A percentile compares a stretch with the other conserved stretches of the same genome.
Evolutionary conservation across 768 basidiomycete genomes (phyloP).

Genomic region (Psilocybe tampanensis): DNA sequence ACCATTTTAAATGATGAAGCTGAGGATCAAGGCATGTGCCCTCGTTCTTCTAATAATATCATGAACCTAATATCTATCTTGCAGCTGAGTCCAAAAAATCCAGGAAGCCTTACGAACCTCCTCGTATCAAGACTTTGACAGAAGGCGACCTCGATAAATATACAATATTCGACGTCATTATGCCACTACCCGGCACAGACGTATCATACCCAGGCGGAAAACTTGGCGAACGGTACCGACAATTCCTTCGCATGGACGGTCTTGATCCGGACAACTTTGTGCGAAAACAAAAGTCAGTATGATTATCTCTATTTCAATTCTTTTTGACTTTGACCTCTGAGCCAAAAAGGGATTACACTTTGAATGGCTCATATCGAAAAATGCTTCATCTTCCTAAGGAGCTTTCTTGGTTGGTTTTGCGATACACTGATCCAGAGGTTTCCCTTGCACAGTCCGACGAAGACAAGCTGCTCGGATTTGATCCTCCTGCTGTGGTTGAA

Average conservation of each 20-base stretch:
- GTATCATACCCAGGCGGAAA: constrained; percentile 89
- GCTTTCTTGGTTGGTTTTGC: constrained; percentile 78
- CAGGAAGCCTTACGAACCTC: constrained; percentile 62
- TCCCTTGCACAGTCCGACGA: constrained; percentile 94
- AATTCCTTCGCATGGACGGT: constrained; percentile 83
- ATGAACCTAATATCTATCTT: constrained; percentile 1
- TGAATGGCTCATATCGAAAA: constrained; percentile 92
- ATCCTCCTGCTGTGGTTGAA: constrained; percentile 63
- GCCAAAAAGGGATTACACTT: constrained; percentile 77
- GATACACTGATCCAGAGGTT: constrained; percentile 93
- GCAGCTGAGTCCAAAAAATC: constrained; percentile 35
- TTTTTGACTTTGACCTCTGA: not conserved
- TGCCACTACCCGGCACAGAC: constrained; percentile 96
- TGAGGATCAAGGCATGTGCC: constrained; percentile 25
- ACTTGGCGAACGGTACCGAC: constrained; percentile 84
- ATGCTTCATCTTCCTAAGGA: constrained; percentile 86
- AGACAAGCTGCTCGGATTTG: constrained; percentile 83
- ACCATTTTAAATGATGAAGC: constrained; percentile 11
- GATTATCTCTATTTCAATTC: not conserved
- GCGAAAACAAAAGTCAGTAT: constrained; percentile 84
- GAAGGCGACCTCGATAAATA: constrained; percentile 79
- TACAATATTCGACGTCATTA: constrained; percentile 92
- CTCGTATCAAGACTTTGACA: constrained; percentile 76
- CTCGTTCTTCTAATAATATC: not conserved
- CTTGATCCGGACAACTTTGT: constrained; percentile 89